Evolutionary conservation across 306 rosid genomes (phyloP).

Genomic region (Dryas alaskensis): DNA sequence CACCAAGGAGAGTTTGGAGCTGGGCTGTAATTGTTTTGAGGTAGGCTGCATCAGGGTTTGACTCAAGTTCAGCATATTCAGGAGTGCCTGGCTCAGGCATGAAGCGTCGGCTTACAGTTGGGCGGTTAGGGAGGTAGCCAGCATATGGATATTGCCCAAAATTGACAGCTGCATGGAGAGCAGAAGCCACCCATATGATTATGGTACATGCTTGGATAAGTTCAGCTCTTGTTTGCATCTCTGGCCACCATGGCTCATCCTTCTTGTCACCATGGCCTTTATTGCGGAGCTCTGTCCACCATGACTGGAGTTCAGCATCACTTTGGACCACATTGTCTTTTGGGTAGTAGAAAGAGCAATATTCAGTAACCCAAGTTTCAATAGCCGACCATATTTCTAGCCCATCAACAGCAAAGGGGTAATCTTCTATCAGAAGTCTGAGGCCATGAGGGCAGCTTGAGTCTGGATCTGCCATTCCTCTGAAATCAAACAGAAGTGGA

Average conservation of each 20-base stretch:
- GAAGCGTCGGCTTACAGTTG: conserved; percentile 89
- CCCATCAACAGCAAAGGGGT: conserved; percentile 88
- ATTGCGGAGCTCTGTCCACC: conserved; percentile 77
- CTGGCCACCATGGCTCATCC: conserved; percentile 77
- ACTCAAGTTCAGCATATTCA: conserved; percentile 64
- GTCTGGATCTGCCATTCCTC: conserved; percentile 78
- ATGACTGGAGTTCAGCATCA: conserved; percentile 62
- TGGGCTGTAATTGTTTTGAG: conserved; percentile 88
- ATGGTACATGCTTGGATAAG: conserved; percentile 66
- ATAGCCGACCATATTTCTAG: conserved; percentile 89
- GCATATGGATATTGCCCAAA: conserved; percentile 95
- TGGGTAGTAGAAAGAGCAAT: conserved; percentile 57
- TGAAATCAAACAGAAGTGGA: conserved; percentile 30
- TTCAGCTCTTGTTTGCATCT: conserved; percentile 53
- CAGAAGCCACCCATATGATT: conserved; percentile 93
- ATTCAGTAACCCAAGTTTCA: conserved; percentile 69
- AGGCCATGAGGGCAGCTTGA: conserved; percentile 55
- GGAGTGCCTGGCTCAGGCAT: conserved; percentile 90
- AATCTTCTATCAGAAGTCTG: conserved; percentile 72
- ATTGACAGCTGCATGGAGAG: conserved; percentile 92
- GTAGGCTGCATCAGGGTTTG: conserved; percentile 64
- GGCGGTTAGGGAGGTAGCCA: conserved; percentile 92
- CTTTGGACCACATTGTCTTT: conserved; percentile 46
- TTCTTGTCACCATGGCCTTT: conserved; percentile 89
- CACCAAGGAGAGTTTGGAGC: conserved; percentile 79